A percentile compares a stretch with the other conserved stretches of the same genome.
Conservation (phyloP, 2,329 filamentous ascomycete species). For the Cladosporium sp. region DNA sequence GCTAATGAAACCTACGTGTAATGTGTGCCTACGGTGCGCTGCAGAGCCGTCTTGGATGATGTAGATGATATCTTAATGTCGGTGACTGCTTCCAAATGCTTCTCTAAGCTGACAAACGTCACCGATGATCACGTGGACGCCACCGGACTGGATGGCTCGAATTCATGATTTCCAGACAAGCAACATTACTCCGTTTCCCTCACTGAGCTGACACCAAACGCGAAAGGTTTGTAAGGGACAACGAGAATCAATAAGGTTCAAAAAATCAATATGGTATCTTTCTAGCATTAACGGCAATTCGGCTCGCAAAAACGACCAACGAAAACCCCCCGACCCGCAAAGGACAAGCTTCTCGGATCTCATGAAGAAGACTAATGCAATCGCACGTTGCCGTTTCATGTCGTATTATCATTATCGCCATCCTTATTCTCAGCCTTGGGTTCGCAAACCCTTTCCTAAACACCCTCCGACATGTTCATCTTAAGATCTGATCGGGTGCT, state of each 20-base stretch:
- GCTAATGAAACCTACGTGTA: neutral
- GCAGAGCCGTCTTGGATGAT: neutral
- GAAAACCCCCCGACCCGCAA: neutral
- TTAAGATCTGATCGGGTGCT: conserved; percentile 27
- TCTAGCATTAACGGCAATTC: neutral
- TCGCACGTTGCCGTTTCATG: conserved; percentile 2
- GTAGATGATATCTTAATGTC: conserved; percentile 15
- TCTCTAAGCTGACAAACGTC: conserved; percentile 14
- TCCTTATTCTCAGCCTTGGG: neutral
- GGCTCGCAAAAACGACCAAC: neutral
- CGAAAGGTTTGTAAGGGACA: neutral
- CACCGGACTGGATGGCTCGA: neutral
- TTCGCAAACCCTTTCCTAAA: conserved; percentile 26
- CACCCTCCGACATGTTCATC: conserved; percentile 42
- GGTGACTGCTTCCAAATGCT: conserved; percentile 12
- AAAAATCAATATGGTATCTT: neutral
- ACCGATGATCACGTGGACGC: conserved; percentile 2
- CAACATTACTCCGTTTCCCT: neutral
- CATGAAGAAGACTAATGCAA: conserved; percentile 3
- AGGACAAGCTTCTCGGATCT: neutral
- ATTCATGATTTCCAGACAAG: neutral
- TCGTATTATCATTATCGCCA: conserved; percentile 7
- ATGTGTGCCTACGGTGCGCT: neutral
- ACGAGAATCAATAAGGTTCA: neutral
- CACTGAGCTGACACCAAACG: neutral